phyloP scores from a whole-genome alignment of 805 yeast genomes.

The Vanderwaltozyma polyspora region DNA sequence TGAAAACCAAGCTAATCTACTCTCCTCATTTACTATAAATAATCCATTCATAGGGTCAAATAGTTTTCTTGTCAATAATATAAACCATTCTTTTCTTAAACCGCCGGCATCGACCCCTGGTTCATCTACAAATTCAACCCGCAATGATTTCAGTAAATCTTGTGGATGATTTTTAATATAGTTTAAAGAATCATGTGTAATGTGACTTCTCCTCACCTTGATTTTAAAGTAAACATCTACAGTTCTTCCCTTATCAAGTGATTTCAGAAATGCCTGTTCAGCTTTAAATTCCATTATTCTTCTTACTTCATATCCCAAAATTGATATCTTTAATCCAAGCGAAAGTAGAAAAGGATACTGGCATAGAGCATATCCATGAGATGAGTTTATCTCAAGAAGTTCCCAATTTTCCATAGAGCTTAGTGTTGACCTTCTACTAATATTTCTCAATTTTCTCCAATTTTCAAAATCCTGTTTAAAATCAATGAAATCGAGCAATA shows the following conservation, averaged over 20 bases:
- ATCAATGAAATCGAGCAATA: conserved; percentile 70
- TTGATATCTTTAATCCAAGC: conserved; percentile 68
- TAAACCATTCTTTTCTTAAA: conserved; percentile 86
- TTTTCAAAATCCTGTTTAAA: conserved; percentile 69
- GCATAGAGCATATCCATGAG: conserved; percentile 49
- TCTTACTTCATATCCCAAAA: conserved; percentile 72
- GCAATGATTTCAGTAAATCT: conserved; percentile 62
- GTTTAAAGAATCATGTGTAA: conserved; percentile 66
- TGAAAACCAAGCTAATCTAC: conserved; percentile 68
- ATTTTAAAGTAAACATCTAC: conserved; percentile 61
- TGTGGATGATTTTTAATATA: conserved; percentile 42
- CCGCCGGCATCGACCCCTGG: conserved; percentile 97
- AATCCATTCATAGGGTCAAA: conserved; percentile 61
- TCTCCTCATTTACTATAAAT: conserved; percentile 55
- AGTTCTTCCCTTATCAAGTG: conserved; percentile 50
- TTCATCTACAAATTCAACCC: conserved; percentile 74
- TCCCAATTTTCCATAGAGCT: conserved; percentile 1
- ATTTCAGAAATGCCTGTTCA: conserved; percentile 75
- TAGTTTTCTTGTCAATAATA: conserved; percentile 55
- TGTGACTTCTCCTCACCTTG: conserved; percentile 51
- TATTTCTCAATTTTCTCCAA: conserved; percentile 35
- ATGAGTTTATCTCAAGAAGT: not conserved
- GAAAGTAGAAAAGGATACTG: conserved; percentile 75
- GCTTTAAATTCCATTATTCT: conserved; percentile 77
- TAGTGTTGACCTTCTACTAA: conserved; percentile 1